Percentiles rank a stretch among this genome's conserved stretches.
phyloP scores from a whole-genome alignment of 345 rosid species.

The Salix exigua region DNA sequence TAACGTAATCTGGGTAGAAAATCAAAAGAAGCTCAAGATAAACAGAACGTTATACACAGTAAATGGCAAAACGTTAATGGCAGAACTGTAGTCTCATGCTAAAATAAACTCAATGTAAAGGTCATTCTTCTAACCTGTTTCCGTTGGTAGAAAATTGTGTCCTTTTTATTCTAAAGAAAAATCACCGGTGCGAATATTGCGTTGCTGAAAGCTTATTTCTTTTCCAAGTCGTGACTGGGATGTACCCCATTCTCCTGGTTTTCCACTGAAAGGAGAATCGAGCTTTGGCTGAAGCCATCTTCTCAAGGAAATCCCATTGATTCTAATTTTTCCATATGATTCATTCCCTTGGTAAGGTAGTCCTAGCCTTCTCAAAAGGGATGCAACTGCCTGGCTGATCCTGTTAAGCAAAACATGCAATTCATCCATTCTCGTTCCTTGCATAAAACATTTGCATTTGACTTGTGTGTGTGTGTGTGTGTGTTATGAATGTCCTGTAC shows the following conservation, averaged over 20 bases:
- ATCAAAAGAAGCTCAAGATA: no score
- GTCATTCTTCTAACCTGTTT: neutral
- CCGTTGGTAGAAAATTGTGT: neutral
- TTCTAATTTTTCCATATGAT: conserved; percentile 61
- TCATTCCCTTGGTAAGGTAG: conserved; percentile 73
- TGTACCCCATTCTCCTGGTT: conserved; percentile 50
- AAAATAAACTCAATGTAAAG: neutral
- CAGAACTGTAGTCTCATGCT: neutral
- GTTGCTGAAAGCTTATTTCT: conserved; percentile 68
- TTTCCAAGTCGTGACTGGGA: conserved; percentile 52
- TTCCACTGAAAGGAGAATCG: conserved; percentile 56
- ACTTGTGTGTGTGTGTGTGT: no score
- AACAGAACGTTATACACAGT: no score
- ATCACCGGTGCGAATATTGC: conserved; percentile 64
- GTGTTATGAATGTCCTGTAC: no score
- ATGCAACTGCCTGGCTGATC: conserved; percentile 51
- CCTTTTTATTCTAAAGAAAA: conserved; percentile 48
- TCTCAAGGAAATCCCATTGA: conserved; percentile 64
- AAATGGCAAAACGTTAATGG: neutral
- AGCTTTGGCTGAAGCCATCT: conserved; percentile 88
- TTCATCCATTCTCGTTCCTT: neutral
- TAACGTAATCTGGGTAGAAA: no score
- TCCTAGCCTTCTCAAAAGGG: conserved; percentile 70
- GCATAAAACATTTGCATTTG: no score
- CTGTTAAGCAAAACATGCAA: conserved; percentile 40